Evolutionary conservation across 768 basidiomycete genomes (phyloP), one percentile per base, ranked within the genome.

Genomic region (Russula emetica): DNA sequence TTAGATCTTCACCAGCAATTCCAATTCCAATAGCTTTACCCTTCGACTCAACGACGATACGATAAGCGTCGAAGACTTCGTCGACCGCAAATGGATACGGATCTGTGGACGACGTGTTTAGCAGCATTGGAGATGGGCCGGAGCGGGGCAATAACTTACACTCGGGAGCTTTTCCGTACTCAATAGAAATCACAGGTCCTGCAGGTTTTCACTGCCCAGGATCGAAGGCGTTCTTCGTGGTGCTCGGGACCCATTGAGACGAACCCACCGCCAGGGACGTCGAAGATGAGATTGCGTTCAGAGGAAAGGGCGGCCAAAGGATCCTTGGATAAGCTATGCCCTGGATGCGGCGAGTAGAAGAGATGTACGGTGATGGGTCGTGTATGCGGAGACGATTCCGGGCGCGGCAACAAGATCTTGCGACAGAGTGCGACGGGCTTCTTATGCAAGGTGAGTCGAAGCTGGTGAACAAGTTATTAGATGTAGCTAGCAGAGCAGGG

Each of bases 81-180:
- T 98, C 94, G 65, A 94, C 88, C 5, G 94, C 94, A 74, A 90
- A 98, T 0, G 97, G 97, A 74, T 94, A 99, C 14, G 96, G 97
- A 79, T 98, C 96, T 94, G 59, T 36, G 52, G 30, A 52, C 9
- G 5, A 4, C 9, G 11, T 26, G 26, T 51, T 49, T 30, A 65
- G 42, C 61, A 60, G 62, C 28, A 36, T 42, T 28, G 34, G 13
- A 22, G 50, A 26, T 50, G 40, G 24, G 42, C 52, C 13, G 54
- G 36, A 42, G 30, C 32, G 44, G 28, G 42, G 50, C 30, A 22
- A 22, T 20, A 26, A 70, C 84, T 74, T 72, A 94, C 93, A 96
- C 80, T 98, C 94, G 6, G 95, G 94, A 26, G 94, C 91, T 76
- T 98, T 99, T 38, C 94, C 93, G 73, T 98, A 98, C 66, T 98